phyloP scores from a whole-genome alignment of 1,284 basidiomycete genomes.

The Trichosporon coremiiforme region DNA sequence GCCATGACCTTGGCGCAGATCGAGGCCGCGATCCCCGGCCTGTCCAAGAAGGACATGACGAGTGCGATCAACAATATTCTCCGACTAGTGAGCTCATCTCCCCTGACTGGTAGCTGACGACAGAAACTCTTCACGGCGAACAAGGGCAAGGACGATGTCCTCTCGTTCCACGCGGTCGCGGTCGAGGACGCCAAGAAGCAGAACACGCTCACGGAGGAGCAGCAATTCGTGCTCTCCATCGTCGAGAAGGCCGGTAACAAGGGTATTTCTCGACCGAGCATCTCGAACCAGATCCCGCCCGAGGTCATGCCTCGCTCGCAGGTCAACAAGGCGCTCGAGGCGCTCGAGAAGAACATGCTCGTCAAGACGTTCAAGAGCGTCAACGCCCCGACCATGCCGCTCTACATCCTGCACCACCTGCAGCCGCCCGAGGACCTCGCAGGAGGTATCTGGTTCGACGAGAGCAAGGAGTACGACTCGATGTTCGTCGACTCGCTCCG shows the following conservation, averaged over 20 bases:
- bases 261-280: conserved; percentile 35
- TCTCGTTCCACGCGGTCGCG: conserved; percentile 40
- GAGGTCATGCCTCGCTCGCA: conserved; percentile 42
- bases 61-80: conserved; percentile 35
- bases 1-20: conserved; percentile 40
- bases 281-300: conserved; percentile 38
- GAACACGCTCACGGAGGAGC: conserved; percentile 45
- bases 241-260: conserved; percentile 34
- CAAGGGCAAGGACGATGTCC: conserved; percentile 36
- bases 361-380: conserved; percentile 54
- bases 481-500: conserved; percentile 48
- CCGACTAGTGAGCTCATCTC: conserved; percentile 29
- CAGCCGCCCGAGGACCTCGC: conserved; percentile 53
- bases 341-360: conserved; percentile 45
- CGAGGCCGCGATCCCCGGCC: conserved; percentile 36
- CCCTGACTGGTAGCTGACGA: not conserved
- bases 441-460: conserved; percentile 55
- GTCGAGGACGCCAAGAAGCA: conserved; percentile 44
- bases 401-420: conserved; percentile 47
- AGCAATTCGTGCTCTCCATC: conserved; percentile 43
- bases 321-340: conserved; percentile 46
- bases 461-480: conserved; percentile 53
- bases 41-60: conserved; percentile 36
- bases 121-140: conserved; percentile 33
- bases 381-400: conserved; percentile 48